Base-by-base conservation (phyloP, 2,329 filamentous ascomycete genomes). In the Aplosporella prunicola region DNA sequence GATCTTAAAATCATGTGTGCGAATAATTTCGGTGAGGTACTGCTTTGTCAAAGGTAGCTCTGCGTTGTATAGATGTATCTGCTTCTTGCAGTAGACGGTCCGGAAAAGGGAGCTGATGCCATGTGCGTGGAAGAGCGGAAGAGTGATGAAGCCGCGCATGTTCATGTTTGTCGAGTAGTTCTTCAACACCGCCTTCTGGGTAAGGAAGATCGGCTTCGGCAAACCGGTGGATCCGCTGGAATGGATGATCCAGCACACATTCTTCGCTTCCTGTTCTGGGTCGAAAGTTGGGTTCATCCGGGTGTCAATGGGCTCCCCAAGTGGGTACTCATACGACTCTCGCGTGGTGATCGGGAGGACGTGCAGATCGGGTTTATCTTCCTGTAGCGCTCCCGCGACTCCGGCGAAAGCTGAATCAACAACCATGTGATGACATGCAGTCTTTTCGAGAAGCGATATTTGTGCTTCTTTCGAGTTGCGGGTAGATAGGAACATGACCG, bases 181-280 rank as follows among this genome's bases (percentile, higher is more conserved):
- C 27, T 36, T 37, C 20, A 36, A 29, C 26, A 28, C 34, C 14
- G 33, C 33, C 13, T 22, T 22, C 14, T 80, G 72, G 1, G 68
- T 72, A 32, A 75, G 68, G 41, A 66, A 74, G 30, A 80, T 78
- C 0, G 76, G 74, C 44, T 80, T 80, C 0, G 76, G 76, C 0
- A 79, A 58, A 0, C 76, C 75, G 0, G 77, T 78, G 0, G 71
- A 76, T 6, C 76, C 75, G 14, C 61, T 64, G 2, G 66, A 68
- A 44, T 71, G 67, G 14, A 72, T 60, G 32, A 66, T 68, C 59
- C 55, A 62, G 3, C 51, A 57, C 39, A 61, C 51, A 45, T 48
- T 7, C 35, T 18, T 6, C 48, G 45, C 8, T 38, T 40, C 27
- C 5, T 61, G 54, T 16, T 45, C 51, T 27, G 56, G 51, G 37